Base-by-base conservation (phyloP, 1,139 yeast species). In the Debaryomycetaceae sp. region DNA sequence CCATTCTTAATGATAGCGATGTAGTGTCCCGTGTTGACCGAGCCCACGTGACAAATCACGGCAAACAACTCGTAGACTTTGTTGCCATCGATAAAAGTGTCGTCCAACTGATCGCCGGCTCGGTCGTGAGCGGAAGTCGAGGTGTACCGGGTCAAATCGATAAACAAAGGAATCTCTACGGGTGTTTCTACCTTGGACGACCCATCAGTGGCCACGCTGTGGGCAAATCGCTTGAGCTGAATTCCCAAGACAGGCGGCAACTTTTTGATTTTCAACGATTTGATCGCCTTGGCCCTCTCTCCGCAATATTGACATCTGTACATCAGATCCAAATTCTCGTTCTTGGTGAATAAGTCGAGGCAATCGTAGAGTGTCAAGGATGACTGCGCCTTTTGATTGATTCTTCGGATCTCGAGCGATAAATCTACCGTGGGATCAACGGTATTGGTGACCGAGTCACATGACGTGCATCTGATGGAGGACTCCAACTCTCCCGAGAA, bases 11-110 rank as follows among this genome's bases (percentile, higher is more conserved):
- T 71, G 45, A 81, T 72, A 15, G 93, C 83, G 12, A 89, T 73
- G 52, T 91, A 91, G 56, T 91, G 98, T 9, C 98, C 98, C 2
- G 96, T 91, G 50, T 86, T 85, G 4, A 89, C 93, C 16, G 91
- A 79, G 1, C 98, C 98, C 28, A 78, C 78, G 53, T 91, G 98
- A 46, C 89, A 78, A 8, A 91, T 81, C 24, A 88, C 75, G 1
- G 93, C 95, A 57, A 80, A 85, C 28, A 91, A 65, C 53, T 89
- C 96, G 55, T 83, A 89, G 2, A 72, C 56, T 23, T 75, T 58
- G 31, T 51, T 49, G 4, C 52, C 53, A 30, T 52, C 56, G 11
- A 47, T 42, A n/a, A 24, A 11, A 11, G 23, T 8, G 3, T 18
- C 29, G n/a, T 32, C 34, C 16, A 10, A 28, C 14, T 24, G 16